Evolutionary conservation across 1,284 basidiomycete species (phyloP).

Genomic region (Microbotryum saponariae): DNA sequence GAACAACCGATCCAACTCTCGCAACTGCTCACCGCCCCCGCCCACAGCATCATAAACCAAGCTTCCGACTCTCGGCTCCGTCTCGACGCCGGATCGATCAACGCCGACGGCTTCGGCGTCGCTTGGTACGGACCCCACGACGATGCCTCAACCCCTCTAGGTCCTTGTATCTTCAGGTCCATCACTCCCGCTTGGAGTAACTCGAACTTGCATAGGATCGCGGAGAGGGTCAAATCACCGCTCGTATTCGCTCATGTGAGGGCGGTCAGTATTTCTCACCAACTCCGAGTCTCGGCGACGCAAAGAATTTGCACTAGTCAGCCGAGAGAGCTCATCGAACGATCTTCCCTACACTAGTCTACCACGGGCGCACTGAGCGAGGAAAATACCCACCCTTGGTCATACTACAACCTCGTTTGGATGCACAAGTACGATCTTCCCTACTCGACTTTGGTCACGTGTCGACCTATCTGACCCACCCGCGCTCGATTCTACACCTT

Average conservation of each 20-base stretch:
- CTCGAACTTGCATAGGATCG: conserved; percentile 74
- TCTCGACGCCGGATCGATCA: conserved; percentile 60
- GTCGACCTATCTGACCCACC: background rate
- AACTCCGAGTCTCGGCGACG: too few species aligned
- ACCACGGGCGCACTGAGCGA: conserved; percentile 68
- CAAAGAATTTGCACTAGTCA: background rate
- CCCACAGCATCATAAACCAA: conserved; percentile 93
- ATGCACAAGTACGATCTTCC: conserved; percentile 76
- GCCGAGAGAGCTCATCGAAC: conserved; percentile 11
- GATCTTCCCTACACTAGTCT: conserved; percentile 4
- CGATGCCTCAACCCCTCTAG: conserved; percentile 50
- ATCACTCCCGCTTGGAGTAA: conserved; percentile 71
- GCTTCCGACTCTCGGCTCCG: conserved; percentile 84
- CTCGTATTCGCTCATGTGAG: conserved; percentile 58
- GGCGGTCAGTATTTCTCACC: conserved; percentile 8
- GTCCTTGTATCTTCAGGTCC: conserved; percentile 76
- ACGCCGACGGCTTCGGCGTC: conserved; percentile 90
- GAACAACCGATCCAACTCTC: conserved; percentile 33
- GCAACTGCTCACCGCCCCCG: conserved; percentile 55
- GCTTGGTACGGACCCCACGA: conserved; percentile 79
- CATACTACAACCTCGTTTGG: conserved; percentile 51
- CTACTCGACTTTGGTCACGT: too few species aligned
- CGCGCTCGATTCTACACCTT: conserved; percentile 12
- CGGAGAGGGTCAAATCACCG: conserved; percentile 90
- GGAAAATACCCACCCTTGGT: conserved; percentile 61